A percentile compares a stretch with the other conserved stretches of the same genome.
Conservation (phyloP, 2,329 filamentous ascomycete genomes). For the Herpotrichia juniperi region DNA sequence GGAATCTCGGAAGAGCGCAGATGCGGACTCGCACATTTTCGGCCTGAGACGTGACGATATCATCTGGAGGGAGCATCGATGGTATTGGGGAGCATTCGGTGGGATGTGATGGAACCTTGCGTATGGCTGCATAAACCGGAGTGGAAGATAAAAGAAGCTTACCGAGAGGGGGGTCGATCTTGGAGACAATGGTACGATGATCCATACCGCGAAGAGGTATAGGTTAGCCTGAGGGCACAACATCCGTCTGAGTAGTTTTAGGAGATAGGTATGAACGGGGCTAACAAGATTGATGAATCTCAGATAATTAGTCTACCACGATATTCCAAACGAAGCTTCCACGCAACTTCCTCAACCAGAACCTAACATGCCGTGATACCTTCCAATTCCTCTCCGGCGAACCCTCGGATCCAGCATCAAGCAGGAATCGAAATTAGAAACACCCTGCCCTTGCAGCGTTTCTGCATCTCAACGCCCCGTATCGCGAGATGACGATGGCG, state of each 20-base stretch:
- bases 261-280: background rate
- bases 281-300: background rate
- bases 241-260: background rate
- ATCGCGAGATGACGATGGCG: background rate
- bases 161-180: conserved; percentile 5
- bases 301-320: no score
- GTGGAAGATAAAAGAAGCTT: conserved; percentile 1
- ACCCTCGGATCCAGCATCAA: no score
- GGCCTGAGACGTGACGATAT: background rate
- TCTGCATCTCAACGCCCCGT: no score
- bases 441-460: no score
- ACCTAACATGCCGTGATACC: no score
- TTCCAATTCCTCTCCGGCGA: no score
- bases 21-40: background rate
- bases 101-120: conserved; percentile 1
- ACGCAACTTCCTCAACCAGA: no score
- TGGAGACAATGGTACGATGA: background rate
- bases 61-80: background rate
- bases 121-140: background rate
- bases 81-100: background rate
- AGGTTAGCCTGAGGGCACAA: background rate
- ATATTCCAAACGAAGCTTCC: no score
- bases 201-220: conserved; percentile 6
- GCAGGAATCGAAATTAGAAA: no score
- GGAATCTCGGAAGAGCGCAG: conserved; percentile 6